These are phyloP conservation scores for Penicillium sp. DNA, from an alignment of 2,329 filamentous ascomycete species.

Conservation along the genomic window DNA sequence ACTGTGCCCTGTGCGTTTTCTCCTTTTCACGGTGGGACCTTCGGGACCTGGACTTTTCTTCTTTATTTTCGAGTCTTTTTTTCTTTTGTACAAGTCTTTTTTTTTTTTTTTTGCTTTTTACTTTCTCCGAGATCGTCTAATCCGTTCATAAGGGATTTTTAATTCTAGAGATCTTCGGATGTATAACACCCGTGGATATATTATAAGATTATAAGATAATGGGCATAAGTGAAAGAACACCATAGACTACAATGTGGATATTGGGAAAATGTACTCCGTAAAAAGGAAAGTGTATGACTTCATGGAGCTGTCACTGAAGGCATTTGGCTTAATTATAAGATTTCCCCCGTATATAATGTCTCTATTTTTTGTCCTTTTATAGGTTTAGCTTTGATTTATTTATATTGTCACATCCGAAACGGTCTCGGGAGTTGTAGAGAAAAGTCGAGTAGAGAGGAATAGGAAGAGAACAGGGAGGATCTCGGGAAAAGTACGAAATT, in stretches of 20 bases:
- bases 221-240: not conserved
- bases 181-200: not conserved
- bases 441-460: not conserved
- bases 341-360: not conserved
- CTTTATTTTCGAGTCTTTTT: not conserved
- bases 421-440: not conserved
- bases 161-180: not conserved
- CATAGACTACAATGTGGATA: not conserved
- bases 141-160: not conserved
- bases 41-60: not conserved
- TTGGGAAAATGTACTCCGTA: not conserved
- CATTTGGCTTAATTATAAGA: not conserved
- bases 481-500: not conserved
- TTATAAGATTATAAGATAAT: too few species aligned
- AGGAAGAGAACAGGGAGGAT: not conserved
- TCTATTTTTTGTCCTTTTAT: not conserved
- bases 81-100: not conserved
- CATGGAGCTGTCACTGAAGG: slow-evolving; percentile 8
- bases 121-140: not conserved
- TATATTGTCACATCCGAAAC: not conserved
- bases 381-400: not conserved
- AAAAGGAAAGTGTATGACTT: slow-evolving; percentile 8
- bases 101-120: too few species aligned
- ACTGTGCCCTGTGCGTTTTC: slow-evolving; percentile 11
- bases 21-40: slow-evolving; percentile 7